Percentiles rank a stretch among this genome's conserved stretches.
These are phyloP conservation scores for Schizonepeta tenuifolia DNA, from an alignment of 257 asterid species.

Conservation along the genomic window DNA sequence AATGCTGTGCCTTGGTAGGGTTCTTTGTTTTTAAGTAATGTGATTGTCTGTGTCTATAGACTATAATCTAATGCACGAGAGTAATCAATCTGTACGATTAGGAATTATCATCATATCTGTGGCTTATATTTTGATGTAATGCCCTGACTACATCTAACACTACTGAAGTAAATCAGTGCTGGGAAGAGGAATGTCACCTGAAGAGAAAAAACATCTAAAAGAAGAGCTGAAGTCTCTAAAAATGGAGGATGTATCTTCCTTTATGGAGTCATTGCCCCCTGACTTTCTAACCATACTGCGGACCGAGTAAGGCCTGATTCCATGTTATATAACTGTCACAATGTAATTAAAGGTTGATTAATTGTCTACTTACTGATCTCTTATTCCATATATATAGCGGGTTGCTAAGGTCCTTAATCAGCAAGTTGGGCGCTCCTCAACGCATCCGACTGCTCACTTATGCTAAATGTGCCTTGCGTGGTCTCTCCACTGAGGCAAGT, in stretches of 20 bases:
- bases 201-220: slow-evolving; percentile 66
- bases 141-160: slow-evolving; percentile 27
- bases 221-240: slow-evolving; percentile 74
- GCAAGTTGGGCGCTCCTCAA: slow-evolving; percentile 88
- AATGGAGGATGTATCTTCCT: slow-evolving; percentile 90
- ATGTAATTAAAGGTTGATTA: slow-evolving; percentile 16
- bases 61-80: too few species aligned
- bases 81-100: background rate
- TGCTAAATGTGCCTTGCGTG: slow-evolving; percentile 77
- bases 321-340: background rate
- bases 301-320: slow-evolving; percentile 65
- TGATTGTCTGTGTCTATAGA: too few species aligned
- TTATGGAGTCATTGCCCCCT: slow-evolving; percentile 89
- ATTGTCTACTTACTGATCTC: background rate
- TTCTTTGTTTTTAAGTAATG: too few species aligned
- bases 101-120: background rate
- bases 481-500: slow-evolving; percentile 49
- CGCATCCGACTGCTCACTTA: slow-evolving; percentile 68
- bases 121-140: slow-evolving; percentile 23
- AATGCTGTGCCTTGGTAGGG: too few species aligned
- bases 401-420: slow-evolving; percentile 76
- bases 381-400: slow-evolving; percentile 58
- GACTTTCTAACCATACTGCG: slow-evolving; percentile 80
- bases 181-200: slow-evolving; percentile 77
- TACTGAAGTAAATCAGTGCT: slow-evolving; percentile 65